Percentiles rank a stretch among this genome's conserved stretches.
Conservation (phyloP, 805 yeast genomes). For the Teunomyces lycoperdinae region DNA sequence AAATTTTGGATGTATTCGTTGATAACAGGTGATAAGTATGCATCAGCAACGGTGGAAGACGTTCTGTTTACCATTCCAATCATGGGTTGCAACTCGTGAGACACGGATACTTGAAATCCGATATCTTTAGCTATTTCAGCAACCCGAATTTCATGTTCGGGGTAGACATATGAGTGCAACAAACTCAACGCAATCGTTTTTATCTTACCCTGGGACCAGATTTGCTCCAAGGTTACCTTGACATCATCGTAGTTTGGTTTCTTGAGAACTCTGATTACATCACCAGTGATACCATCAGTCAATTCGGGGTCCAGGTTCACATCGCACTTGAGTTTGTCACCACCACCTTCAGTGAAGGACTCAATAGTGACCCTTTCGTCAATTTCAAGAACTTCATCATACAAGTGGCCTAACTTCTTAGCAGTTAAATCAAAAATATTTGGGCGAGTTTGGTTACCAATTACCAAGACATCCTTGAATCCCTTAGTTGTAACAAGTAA, state of each 20-base stretch:
- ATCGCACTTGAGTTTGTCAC: constrained; percentile 19
- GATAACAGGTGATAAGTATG: constrained; percentile 41
- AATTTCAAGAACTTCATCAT: constrained; percentile 74
- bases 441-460: constrained; percentile 93
- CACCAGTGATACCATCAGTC: constrained; percentile 36
- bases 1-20: constrained; percentile 32
- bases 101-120: constrained; percentile 40
- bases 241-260: constrained; percentile 27
- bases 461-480: constrained; percentile 73
- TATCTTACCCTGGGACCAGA: constrained; percentile 22
- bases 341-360: constrained; percentile 71
- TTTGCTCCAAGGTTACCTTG: constrained; percentile 19
- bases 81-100: constrained; percentile 43
- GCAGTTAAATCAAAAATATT: constrained; percentile 82
- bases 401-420: constrained; percentile 65
- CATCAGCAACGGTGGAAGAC: constrained; percentile 44
- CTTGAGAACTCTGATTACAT: constrained; percentile 29
- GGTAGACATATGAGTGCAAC: constrained; percentile 40
- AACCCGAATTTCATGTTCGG: constrained; percentile 34
- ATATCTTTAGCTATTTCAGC: constrained; percentile 33
- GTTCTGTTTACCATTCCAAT: constrained; percentile 41
- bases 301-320: constrained; percentile 23
- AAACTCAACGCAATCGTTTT: constrained; percentile 36
- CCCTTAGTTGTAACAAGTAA: constrained; percentile 87
- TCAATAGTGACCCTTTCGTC: constrained; percentile 88